A percentile compares a stretch with the other conserved stretches of the same genome.
phyloP scores from a whole-genome alignment of 352 stramenopile genomes.

The Phytophthora citrophthora region DNA sequence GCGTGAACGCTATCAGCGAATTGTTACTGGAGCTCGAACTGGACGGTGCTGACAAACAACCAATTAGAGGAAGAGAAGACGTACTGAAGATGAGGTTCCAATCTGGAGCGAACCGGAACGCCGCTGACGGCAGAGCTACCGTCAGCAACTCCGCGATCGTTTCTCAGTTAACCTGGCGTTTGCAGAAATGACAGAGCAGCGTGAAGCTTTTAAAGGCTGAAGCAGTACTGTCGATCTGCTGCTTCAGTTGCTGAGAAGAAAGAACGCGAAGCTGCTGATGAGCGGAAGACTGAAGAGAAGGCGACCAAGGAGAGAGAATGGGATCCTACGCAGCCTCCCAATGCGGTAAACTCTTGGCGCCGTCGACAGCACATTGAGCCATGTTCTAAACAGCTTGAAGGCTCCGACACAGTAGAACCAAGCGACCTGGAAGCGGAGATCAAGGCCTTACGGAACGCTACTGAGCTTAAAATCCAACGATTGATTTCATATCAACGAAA shows the following conservation, averaged over 20 bases:
- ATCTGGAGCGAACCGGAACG: slow-evolving; percentile 11
- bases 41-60: slow-evolving; percentile 40
- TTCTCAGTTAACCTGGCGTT: slow-evolving; percentile 52
- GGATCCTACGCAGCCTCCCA: slow-evolving; percentile 52
- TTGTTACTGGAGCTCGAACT: slow-evolving; percentile 48
- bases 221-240: slow-evolving; percentile 19
- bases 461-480: slow-evolving; percentile 35
- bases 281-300: slow-evolving; percentile 42
- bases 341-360: slow-evolving; percentile 52
- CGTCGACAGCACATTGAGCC: slow-evolving; percentile 52
- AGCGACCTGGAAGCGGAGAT: slow-evolving; percentile 23
- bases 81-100: slow-evolving; percentile 14
- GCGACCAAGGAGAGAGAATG: slow-evolving; percentile 40
- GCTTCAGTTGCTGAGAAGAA: slow-evolving; percentile 45
- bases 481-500: slow-evolving; percentile 35
- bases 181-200: slow-evolving; percentile 38
- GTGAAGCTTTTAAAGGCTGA: slow-evolving; percentile 39
- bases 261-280: slow-evolving; percentile 47
- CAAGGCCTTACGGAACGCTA: slow-evolving; percentile 21
- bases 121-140: slow-evolving; percentile 28
- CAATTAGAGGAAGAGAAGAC: slow-evolving; percentile 45
- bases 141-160: slow-evolving; percentile 46
- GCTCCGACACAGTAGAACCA: slow-evolving; percentile 1
- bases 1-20: slow-evolving; percentile 50
- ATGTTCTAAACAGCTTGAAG: slow-evolving; percentile 44